Conservation (phyloP, 768 basidiomycete genomes). For the Coprinellus aureogranulatus region DNA sequence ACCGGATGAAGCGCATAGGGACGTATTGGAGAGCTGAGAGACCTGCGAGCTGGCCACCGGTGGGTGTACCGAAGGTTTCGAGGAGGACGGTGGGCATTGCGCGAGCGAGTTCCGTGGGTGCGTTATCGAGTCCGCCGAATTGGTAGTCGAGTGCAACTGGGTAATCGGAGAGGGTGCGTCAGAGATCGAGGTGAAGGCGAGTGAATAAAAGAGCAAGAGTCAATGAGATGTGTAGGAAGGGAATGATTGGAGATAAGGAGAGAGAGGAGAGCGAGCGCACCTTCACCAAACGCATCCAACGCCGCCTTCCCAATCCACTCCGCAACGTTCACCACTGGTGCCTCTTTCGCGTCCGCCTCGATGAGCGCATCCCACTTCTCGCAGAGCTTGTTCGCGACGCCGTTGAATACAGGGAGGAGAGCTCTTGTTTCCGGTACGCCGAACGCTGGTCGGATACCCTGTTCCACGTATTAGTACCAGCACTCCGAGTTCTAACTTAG, state of each 20-base stretch:
- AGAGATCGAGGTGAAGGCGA: too few relatives aligned
- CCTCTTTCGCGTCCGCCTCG: not conserved
- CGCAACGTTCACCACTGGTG: not conserved
- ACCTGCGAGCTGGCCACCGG: not conserved
- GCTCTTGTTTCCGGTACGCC: not conserved
- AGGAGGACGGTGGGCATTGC: not conserved
- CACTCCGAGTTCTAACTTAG: too few relatives aligned
- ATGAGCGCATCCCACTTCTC: not conserved
- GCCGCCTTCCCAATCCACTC: not conserved
- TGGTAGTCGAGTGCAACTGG: conserved; percentile 2
- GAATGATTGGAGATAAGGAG: too few relatives aligned
- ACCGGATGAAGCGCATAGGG: not conserved
- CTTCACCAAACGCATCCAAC: not conserved
- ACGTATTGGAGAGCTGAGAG: not conserved
- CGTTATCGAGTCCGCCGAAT: not conserved
- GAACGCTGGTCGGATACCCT: conserved; percentile 2
- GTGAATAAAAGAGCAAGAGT: too few relatives aligned
- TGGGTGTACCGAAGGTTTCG: not conserved
- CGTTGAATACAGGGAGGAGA: not conserved
- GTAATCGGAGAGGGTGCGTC: too few relatives aligned
- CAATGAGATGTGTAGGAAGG: too few relatives aligned
- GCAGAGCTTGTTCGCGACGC: not conserved
- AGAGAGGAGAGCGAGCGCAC: too few relatives aligned
- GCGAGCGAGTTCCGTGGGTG: not conserved
- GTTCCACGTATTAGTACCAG: too few relatives aligned